A percentile compares a stretch with the other conserved stretches of the same genome.
Conservation (phyloP, 768 basidiomycete species). For the Calocybe cyanea region DNA sequence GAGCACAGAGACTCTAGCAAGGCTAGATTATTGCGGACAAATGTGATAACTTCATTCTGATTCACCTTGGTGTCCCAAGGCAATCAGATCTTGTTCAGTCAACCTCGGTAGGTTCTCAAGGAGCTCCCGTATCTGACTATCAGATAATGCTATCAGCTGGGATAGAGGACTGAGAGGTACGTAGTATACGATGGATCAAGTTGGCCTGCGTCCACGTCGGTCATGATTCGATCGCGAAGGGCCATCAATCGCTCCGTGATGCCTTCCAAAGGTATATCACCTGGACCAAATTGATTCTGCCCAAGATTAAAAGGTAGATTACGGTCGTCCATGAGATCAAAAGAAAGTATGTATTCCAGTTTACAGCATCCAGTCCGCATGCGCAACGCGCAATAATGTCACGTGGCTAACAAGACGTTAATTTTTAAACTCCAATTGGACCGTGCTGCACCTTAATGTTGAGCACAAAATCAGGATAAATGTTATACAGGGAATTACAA, state of each 20-base stretch:
- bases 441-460: conserved; percentile 15
- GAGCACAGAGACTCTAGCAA: conserved; percentile 64
- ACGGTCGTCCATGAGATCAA: conserved; percentile 15
- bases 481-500: conserved; percentile 11
- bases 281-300: conserved; percentile 1
- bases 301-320: conserved; percentile 10
- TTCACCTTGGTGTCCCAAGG: conserved; percentile 45
- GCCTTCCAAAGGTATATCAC: conserved; percentile 5
- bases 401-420: too few relatives aligned
- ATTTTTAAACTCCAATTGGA: too few relatives aligned
- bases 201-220: conserved; percentile 10
- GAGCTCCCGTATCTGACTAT: conserved; percentile 38
- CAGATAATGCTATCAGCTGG: background rate
- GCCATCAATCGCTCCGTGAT: conserved; percentile 11
- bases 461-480: conserved; percentile 19
- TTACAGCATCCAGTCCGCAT: too few relatives aligned
- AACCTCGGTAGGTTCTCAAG: conserved; percentile 44
- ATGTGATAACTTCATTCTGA: background rate
- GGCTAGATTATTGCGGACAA: background rate
- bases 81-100: conserved; percentile 45
- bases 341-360: too few relatives aligned
- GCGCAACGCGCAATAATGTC: too few relatives aligned
- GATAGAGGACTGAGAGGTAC: background rate
- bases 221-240: conserved; percentile 14
- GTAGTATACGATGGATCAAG: conserved; percentile 16